These are phyloP conservation scores for Chytridiales sp. DNA, from an alignment of 371 early-diverging fungal species.

Conservation along the genomic window DNA sequence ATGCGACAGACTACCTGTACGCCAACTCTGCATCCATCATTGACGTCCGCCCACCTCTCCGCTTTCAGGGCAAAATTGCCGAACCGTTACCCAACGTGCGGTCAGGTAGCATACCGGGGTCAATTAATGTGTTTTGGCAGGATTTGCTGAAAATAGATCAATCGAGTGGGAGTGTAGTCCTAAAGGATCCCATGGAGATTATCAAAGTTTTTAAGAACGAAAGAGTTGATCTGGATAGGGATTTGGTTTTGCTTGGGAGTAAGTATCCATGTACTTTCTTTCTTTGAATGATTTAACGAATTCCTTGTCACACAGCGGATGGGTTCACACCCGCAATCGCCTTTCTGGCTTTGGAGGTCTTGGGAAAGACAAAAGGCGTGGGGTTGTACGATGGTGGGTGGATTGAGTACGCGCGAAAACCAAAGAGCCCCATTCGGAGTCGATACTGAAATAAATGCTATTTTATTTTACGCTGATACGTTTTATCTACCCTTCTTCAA, in stretches of 20 bases:
- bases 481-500: too few relatives aligned
- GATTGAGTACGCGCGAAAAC: slow-evolving; percentile 19
- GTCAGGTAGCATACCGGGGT: slow-evolving; percentile 22
- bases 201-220: slow-evolving; percentile 21
- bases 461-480: too few relatives aligned
- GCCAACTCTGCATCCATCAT: not conserved
- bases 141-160: slow-evolving; percentile 10
- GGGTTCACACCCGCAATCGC: slow-evolving; percentile 22
- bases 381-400: slow-evolving; percentile 28
- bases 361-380: slow-evolving; percentile 24
- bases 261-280: not conserved
- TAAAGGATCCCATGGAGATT: slow-evolving; percentile 21
- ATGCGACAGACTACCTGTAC: slow-evolving; percentile 31
- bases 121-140: slow-evolving; percentile 19
- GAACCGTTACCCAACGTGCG: slow-evolving; percentile 3
- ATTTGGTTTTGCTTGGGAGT: slow-evolving; percentile 22
- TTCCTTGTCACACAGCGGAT: slow-evolving; percentile 13
- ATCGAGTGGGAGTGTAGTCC: not conserved
- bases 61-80: not conserved
- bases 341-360: slow-evolving; percentile 16
- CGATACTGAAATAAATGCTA: too few relatives aligned
- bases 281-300: not conserved
- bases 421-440: slow-evolving; percentile 17
- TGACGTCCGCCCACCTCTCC: not conserved
- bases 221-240: slow-evolving; percentile 22